These are phyloP conservation scores for Phytophthora gonapodyides DNA, from an alignment of 352 stramenopile species.

Conservation along the genomic window DNA sequence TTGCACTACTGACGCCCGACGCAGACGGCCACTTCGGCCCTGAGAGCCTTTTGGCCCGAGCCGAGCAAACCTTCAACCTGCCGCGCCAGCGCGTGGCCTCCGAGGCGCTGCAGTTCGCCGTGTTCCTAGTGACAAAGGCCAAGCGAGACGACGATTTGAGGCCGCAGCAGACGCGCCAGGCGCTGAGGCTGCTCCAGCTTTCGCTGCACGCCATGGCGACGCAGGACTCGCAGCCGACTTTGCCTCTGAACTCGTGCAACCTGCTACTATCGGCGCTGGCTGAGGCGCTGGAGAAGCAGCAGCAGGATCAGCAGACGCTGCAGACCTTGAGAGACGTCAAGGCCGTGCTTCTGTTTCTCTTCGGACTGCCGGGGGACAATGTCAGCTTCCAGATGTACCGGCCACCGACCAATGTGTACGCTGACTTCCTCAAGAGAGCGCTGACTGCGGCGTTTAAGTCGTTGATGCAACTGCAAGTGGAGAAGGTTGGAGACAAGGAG, in stretches of 20 bases:
- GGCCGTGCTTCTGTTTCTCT: slow-evolving; percentile 68
- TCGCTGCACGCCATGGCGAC: slow-evolving; percentile 54
- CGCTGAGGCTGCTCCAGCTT: slow-evolving; percentile 61
- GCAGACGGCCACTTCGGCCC: slow-evolving; percentile 16
- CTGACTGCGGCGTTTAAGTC: slow-evolving; percentile 40
- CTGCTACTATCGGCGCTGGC: slow-evolving; percentile 68
- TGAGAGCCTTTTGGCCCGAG: slow-evolving; percentile 30
- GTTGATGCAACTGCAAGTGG: slow-evolving; percentile 3
- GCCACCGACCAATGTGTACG: slow-evolving; percentile 77
- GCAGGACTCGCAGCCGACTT: slow-evolving; percentile 33
- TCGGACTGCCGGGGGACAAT: slow-evolving; percentile 44
- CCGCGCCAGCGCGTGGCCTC: slow-evolving; percentile 59
- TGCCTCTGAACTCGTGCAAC: slow-evolving; percentile 76
- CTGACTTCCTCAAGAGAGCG: slow-evolving; percentile 66
- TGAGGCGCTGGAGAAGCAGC: slow-evolving; percentile 53
- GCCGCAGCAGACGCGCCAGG: slow-evolving; percentile 40
- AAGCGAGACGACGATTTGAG: slow-evolving; percentile 39
- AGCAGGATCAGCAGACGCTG: slow-evolving; percentile 21
- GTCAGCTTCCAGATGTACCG: slow-evolving; percentile 78
- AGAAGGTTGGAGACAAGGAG: not conserved
- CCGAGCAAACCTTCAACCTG: slow-evolving; percentile 59
- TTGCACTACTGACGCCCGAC: slow-evolving; percentile 39
- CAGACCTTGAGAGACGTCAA: slow-evolving; percentile 58
- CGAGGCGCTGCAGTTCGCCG: slow-evolving; percentile 70
- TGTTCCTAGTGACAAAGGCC: slow-evolving; percentile 68